A percentile compares a stretch with the other conserved stretches of the same genome.
Conservation (phyloP, 1,284 basidiomycete genomes). For the Quambalaria eucalypti region DNA sequence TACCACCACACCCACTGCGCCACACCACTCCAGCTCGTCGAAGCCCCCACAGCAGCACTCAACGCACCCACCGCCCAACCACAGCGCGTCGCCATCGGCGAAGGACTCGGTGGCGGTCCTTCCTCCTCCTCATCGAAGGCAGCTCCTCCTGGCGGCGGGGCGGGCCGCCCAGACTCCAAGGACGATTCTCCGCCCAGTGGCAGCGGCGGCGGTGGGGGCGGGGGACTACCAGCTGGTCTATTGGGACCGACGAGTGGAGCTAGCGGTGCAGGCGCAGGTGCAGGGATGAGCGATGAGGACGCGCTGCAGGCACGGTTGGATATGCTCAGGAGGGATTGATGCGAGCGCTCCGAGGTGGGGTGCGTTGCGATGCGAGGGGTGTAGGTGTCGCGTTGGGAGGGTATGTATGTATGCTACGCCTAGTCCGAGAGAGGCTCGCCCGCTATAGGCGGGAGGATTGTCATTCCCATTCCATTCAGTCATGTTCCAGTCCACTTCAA, state of each 20-base stretch:
- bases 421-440: no score
- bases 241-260: no score
- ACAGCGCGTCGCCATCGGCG: constrained; percentile 37
- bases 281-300: constrained; percentile 31
- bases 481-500: no score
- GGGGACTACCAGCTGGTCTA: no score
- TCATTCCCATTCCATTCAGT: no score
- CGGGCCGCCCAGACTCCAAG: constrained; percentile 4
- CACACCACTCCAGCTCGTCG: constrained; percentile 27
- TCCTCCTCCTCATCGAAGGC: not conserved
- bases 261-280: constrained; percentile 11
- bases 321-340: constrained; percentile 33
- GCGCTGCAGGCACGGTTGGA: constrained; percentile 42
- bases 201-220: constrained; percentile 2
- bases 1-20: not conserved
- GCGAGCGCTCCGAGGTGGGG: not conserved
- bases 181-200: not conserved
- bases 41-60: constrained; percentile 27
- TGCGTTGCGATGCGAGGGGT: no score
- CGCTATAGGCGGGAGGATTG: no score
- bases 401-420: no score
- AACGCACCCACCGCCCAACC: constrained; percentile 25
- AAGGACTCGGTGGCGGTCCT: constrained; percentile 7
- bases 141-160: constrained; percentile 3
- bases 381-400: no score